These are phyloP conservation scores for Yamadazyma kitorensis DNA, from an alignment of 805 yeast species.

Conservation along the genomic window DNA sequence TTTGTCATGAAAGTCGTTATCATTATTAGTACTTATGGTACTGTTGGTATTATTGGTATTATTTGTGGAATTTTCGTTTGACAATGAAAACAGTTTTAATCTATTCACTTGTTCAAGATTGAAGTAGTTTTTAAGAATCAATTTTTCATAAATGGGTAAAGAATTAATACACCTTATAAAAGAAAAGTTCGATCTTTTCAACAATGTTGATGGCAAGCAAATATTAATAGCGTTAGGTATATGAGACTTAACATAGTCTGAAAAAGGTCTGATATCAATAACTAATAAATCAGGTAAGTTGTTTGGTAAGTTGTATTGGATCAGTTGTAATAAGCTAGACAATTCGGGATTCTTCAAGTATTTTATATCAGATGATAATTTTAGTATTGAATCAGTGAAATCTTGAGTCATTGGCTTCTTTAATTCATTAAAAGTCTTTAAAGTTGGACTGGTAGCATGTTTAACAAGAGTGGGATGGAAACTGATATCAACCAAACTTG, in stretches of 20 bases:
- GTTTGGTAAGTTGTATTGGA: constrained; percentile 4
- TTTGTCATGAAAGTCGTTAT: constrained; percentile 3
- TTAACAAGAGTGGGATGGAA: constrained; percentile 5
- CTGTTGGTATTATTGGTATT: neutral
- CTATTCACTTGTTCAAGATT: constrained; percentile 6
- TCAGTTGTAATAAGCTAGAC: constrained; percentile 2
- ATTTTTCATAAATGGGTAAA: constrained; percentile 51
- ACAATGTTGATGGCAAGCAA: constrained; percentile 85
- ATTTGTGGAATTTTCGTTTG: too few species aligned
- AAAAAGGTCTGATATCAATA: constrained; percentile 79
- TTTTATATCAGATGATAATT: constrained; percentile 5
- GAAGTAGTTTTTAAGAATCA: constrained; percentile 27
- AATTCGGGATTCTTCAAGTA: constrained; percentile 3
- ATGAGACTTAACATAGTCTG: constrained; percentile 62
- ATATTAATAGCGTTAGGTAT: constrained; percentile 65
- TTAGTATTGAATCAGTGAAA: constrained; percentile 3
- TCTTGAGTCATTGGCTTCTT: constrained; percentile 7
- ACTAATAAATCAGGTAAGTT: constrained; percentile 33
- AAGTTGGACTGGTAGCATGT: constrained; percentile 9
- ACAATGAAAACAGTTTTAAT: neutral
- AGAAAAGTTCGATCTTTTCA: constrained; percentile 72
- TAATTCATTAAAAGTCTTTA: constrained; percentile 7
- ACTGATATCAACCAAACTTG: constrained; percentile 6
- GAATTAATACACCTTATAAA: constrained; percentile 61
- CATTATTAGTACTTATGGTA: neutral